These are phyloP conservation scores for Haplographium delicatum DNA, from an alignment of 495 filamentous ascomycete genomes.

Conservation along the genomic window DNA sequence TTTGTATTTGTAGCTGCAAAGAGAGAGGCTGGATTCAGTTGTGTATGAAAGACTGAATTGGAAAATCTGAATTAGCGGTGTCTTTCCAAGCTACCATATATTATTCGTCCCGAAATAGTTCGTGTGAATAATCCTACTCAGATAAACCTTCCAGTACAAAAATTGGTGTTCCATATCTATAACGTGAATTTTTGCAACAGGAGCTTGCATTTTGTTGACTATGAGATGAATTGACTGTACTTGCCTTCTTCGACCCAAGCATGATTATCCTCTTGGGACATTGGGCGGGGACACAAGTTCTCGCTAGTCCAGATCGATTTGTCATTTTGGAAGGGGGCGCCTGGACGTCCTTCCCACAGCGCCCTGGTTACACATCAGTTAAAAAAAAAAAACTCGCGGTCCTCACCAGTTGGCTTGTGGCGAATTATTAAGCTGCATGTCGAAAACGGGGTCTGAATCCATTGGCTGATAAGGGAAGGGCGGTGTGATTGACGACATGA, in stretches of 20 bases:
- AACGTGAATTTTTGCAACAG: no score
- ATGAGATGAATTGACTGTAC: neutral
- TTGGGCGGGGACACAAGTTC: neutral
- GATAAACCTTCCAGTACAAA: no score
- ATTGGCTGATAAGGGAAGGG: neutral
- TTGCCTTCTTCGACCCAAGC: neutral
- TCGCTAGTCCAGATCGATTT: neutral
- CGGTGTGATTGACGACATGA: neutral
- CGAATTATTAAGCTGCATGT: neutral
- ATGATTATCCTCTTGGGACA: neutral
- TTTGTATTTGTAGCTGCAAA: no score
- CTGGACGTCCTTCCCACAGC: neutral
- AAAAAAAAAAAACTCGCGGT: neutral
- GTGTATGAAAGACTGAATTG: no score
- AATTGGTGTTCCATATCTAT: no score
- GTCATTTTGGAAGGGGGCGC: neutral
- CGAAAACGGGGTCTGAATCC: neutral
- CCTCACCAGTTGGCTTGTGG: neutral
- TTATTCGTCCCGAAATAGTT: no score
- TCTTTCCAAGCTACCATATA: no score
- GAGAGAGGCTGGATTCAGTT: no score
- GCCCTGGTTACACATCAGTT: neutral
- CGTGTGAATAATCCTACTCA: no score
- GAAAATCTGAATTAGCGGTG: no score
- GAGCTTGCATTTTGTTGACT: no score